Base-by-base conservation (phyloP, 768 basidiomycete species). In the Crepidotus variabilis region DNA sequence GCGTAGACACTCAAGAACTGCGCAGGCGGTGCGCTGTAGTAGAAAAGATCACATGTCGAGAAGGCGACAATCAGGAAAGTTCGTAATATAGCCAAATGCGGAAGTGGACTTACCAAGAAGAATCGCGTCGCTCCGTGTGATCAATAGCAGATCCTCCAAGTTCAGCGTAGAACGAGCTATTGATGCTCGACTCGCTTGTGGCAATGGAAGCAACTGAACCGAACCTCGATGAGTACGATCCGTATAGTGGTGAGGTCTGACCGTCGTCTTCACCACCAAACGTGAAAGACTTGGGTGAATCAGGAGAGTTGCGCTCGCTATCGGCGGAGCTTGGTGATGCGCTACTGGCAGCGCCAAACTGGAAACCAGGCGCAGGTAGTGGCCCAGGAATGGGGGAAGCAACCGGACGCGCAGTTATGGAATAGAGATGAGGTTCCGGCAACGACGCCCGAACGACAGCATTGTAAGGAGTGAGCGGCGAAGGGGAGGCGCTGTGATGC, bases 191-290 rank as follows among this genome's bases (percentile, higher is more conserved):
- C 48, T 86, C 83, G 64, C 84, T 85, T 22, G 83, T 83, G 7
- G 80, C 78, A 36, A 84, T 69, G 8, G 84, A 85, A 3, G 79
- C 78, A 56, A 86, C 78, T 2, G 85, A 87, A 2, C 83, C 78
- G 62, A 86, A 87, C 59, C 85, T 72, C 33, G 84, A 81, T 32
- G 84, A 80, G 50, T 75, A 77, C 7, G 77, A 72, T 39, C 74
- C 76, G 58, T 79, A 84, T 11, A 79, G 77, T 18, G 72, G 71
- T 20, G 81, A 72, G 20, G 82, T 77, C 52, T 85, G 82, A 49
- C 85, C 84, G 22, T 75, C 71, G 50, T 84, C 83, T 54, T 73
- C 69, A 28, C 69, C 76, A 56, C 67, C 76, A 71, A 78, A 83
- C 60, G 62, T 69, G 67, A 78, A 82, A 1, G 78, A 76, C 51